These are phyloP conservation scores for Tuctoria greenei DNA, from an alignment of 176 grass and related monocot species.

Conservation along the genomic window DNA sequence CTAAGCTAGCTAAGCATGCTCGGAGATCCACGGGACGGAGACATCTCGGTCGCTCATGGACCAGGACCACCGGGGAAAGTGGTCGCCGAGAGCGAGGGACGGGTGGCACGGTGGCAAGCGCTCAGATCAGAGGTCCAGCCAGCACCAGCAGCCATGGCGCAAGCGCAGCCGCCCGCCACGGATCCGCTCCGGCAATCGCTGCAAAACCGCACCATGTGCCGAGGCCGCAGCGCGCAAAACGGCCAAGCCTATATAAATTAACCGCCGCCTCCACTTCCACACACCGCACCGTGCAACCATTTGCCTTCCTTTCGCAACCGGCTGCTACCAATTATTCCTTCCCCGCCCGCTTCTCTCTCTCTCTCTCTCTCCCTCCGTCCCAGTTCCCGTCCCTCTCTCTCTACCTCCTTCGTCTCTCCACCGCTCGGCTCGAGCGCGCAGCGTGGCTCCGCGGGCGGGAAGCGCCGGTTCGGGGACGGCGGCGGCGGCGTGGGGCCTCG, in stretches of 20 bases:
- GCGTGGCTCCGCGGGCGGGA: slow-evolving; percentile 43
- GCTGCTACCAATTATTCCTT: not conserved
- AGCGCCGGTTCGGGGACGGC: slow-evolving; percentile 43
- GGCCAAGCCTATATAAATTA: not conserved
- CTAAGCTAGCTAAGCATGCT: too few species aligned
- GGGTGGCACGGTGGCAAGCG: too few species aligned
- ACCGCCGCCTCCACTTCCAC: not conserved
- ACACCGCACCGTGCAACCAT: not conserved
- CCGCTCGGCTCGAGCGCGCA: slow-evolving; percentile 24
- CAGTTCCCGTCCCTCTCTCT: too few species aligned
- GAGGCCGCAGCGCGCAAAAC: not conserved
- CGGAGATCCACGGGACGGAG: too few species aligned
- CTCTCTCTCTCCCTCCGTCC: not conserved
- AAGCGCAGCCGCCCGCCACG: not conserved
- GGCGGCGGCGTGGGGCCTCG: slow-evolving; percentile 39
- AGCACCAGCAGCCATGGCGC: not conserved
- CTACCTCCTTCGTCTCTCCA: not conserved
- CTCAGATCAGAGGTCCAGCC: not conserved
- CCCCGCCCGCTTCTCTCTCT: not conserved
- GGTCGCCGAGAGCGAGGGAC: not conserved
- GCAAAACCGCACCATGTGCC: not conserved
- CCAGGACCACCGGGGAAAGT: not conserved
- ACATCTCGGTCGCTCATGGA: too few species aligned
- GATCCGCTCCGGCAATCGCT: not conserved
- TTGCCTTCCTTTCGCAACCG: not conserved